Base-by-base conservation (phyloP, 805 yeast genomes). In the Ogataea degrootiae region DNA sequence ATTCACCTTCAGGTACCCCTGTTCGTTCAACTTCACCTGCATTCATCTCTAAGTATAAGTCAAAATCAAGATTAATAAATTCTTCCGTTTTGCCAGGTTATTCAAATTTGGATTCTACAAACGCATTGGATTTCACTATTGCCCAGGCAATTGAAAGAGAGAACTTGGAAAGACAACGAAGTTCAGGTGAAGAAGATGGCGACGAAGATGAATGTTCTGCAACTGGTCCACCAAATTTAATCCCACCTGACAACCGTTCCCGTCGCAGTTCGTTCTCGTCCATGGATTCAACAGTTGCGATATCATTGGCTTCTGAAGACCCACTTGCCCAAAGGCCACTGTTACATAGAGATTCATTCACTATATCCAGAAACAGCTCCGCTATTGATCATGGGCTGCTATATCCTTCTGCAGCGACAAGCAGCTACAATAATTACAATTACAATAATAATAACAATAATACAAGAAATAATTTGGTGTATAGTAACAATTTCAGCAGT, bases 121-220 rank as follows among this genome's bases (percentile, higher is more conserved):
- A 56, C 42, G 63, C 59, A 1, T 49, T 59, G 33, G 63, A 59
- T 46, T 51, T 52, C 6, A 50, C 63, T 7, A 45, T 59, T 23
- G 58, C 56, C 6, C 52, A 53, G 33, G 60, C 63, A 1, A 41
- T 54, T 14, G 41, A 47, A 16, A n/a, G 41, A 26, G 55, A 51
- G 21, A 38, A 47, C 17, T 9, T 6, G 4, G 34, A 23, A 29
- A 14, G 19, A 37, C 14, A 26, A 12, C 38, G 12, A 12, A 45
- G 37, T 37, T 29, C 39, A 15, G 41, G 35, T 3, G 48, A 36
- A 16, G 38, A 36, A 37, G 45, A 23, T n/a, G 41, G 43, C 23
- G 44, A 39, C 37, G 47, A 39, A 21, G 22, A n/a, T 15, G 17
- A 15, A 14, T 12, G 9, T 6, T 9, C 12, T 19, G 43, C 9